Percentiles rank a stretch among this genome's conserved stretches.
These are phyloP conservation scores for Atkinsonella texensis DNA, from an alignment of 2,329 filamentous ascomycete species.

Conservation along the genomic window DNA sequence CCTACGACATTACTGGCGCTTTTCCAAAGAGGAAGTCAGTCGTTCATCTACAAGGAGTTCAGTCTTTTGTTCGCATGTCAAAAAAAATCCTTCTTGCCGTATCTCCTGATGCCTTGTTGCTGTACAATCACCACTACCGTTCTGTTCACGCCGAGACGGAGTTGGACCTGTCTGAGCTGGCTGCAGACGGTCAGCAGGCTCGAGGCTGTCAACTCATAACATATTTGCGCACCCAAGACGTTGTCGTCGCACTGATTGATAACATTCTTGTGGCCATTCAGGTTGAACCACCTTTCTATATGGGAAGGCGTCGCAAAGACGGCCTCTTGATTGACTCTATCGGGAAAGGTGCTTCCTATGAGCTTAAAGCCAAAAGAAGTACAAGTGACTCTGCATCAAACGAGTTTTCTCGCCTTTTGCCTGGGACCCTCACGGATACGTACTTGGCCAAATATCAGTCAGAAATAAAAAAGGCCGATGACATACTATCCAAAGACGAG, in stretches of 20 bases:
- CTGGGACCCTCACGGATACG: conserved; percentile 37
- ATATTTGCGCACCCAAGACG: conserved; percentile 54
- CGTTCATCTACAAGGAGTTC: conserved; percentile 37
- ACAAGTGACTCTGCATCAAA: conserved; percentile 18
- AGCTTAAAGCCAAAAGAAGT: conserved; percentile 22
- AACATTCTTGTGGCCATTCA: conserved; percentile 57
- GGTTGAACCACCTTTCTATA: conserved; percentile 46
- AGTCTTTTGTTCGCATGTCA: conserved; percentile 55
- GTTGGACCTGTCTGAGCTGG: conserved; percentile 31
- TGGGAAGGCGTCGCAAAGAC: conserved; percentile 43
- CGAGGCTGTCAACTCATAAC: conserved; percentile 35
- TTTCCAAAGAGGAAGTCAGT: conserved; percentile 48
- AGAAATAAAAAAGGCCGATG: conserved; percentile 36
- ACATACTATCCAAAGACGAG: conserved; percentile 32
- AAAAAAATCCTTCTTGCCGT: conserved; percentile 52
- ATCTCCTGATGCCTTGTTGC: conserved; percentile 41
- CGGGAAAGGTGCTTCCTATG: conserved; percentile 44
- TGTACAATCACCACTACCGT: conserved; percentile 60
- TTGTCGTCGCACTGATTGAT: conserved; percentile 53
- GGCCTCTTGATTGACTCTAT: conserved; percentile 64
- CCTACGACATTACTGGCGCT: conserved; percentile 52
- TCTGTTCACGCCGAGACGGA: conserved; percentile 42
- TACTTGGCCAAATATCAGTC: conserved; percentile 34
- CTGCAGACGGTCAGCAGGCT: conserved; percentile 22
- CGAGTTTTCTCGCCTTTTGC: conserved; percentile 26